phyloP scores from a whole-genome alignment of 2,329 filamentous ascomycete genomes.

The Cytospora mali region DNA sequence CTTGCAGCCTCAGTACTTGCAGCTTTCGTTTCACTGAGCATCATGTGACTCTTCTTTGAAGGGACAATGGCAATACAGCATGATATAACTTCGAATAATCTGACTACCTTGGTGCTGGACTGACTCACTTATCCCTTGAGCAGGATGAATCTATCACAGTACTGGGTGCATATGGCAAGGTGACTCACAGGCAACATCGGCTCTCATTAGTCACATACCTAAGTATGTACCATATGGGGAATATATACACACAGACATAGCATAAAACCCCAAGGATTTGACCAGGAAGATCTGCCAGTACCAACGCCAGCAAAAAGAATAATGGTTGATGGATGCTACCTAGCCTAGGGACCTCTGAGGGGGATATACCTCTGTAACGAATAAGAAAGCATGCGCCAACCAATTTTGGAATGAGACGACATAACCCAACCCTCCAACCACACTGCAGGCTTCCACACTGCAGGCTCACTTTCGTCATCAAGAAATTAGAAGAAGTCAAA shows the following conservation, averaged over 20 bases:
- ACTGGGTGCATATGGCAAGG: neutral
- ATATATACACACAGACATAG: neutral
- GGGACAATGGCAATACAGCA: neutral
- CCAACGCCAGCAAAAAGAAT: constrained; percentile 19
- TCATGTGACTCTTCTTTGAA: neutral
- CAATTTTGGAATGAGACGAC: constrained; percentile 10
- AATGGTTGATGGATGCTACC: constrained; percentile 28
- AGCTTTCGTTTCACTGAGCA: neutral
- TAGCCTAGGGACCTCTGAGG: constrained; percentile 16
- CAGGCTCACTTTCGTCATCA: constrained; percentile 5
- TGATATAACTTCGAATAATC: no score
- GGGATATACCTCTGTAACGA: constrained; percentile 23
- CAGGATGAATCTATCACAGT: no score
- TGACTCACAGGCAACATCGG: neutral
- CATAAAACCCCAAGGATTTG: neutral
- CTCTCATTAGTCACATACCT: neutral
- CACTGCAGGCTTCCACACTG: no score
- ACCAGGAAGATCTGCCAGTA: neutral
- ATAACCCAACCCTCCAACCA: constrained; percentile 14
- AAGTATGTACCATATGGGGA: neutral
- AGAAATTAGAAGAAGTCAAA: neutral
- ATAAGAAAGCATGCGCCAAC: constrained; percentile 22
- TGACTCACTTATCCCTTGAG: no score
- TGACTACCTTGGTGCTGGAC: no score
- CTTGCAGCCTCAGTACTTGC: constrained; percentile 2